These are phyloP conservation scores for Saccharomycopsis javanensis DNA, from an alignment of 805 yeast species.

Conservation along the genomic window DNA sequence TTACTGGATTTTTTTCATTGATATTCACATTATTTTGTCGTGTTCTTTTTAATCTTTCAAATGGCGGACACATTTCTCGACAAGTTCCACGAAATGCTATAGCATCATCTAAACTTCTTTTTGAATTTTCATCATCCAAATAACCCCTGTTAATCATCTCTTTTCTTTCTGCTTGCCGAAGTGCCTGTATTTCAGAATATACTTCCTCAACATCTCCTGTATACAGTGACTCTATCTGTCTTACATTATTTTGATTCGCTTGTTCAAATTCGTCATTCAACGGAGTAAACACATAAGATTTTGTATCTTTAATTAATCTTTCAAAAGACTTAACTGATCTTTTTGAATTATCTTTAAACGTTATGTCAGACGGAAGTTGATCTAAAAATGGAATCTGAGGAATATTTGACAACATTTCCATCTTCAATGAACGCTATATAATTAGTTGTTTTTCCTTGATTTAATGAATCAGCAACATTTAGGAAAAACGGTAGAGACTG, in stretches of 20 bases:
- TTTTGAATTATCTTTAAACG: conserved; percentile 20
- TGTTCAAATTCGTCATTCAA: conserved; percentile 55
- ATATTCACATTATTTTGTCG: conserved; percentile 78
- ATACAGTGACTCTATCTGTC: conserved; percentile 35
- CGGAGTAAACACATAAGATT: conserved; percentile 22
- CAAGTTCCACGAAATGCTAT: conserved; percentile 84
- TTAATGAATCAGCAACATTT: no score
- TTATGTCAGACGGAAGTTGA: conserved; percentile 26
- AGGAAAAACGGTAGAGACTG: no score
- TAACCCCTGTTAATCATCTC: conserved; percentile 73
- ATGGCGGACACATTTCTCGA: conserved; percentile 88
- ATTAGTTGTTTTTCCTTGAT: no score
- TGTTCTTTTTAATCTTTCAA: conserved; percentile 80
- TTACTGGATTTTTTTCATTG: conserved; percentile 56
- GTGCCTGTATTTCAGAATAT: conserved; percentile 62
- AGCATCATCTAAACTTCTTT: conserved; percentile 81
- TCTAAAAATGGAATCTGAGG: conserved; percentile 24
- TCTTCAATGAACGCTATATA: no score
- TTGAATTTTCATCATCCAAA: conserved; percentile 78
- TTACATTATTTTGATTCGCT: conserved; percentile 58
- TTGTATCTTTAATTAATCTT: conserved; percentile 27
- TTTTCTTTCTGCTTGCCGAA: conserved; percentile 66
- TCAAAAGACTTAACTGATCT: conserved; percentile 22
- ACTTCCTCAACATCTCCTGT: conserved; percentile 55
- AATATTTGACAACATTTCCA: neutral